Evolutionary conservation across 345 rosid genomes (phyloP).

Genomic region (Pseudoturritis turrita): DNA sequence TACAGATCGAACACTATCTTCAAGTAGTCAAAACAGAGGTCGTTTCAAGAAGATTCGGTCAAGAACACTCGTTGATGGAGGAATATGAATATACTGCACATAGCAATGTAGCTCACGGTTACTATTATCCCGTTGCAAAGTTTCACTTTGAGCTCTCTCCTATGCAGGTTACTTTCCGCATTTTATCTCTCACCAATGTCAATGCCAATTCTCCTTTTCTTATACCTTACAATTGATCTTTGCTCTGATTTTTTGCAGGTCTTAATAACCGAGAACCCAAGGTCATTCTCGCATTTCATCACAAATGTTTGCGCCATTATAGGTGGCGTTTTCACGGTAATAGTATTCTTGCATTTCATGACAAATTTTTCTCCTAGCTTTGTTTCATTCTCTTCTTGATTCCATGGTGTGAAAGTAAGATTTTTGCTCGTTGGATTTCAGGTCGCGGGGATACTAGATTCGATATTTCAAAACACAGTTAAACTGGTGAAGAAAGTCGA

Average conservation of each 20-base stretch:
- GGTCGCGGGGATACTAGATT: conserved; percentile 97
- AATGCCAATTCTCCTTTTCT: neutral
- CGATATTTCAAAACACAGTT: conserved; percentile 66
- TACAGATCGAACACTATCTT: conserved; percentile 94
- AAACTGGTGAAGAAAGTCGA: conserved; percentile 81
- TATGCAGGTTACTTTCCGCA: conserved; percentile 66
- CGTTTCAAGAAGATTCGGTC: conserved; percentile 37
- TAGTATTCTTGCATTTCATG: conserved; percentile 7
- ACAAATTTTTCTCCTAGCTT: neutral
- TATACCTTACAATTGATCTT: neutral
- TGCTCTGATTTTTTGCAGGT: conserved; percentile 47
- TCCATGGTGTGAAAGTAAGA: neutral
- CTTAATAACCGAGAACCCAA: conserved; percentile 60
- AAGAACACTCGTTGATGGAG: conserved; percentile 47
- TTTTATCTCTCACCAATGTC: neutral
- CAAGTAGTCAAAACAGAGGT: conserved; percentile 94
- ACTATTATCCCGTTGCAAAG: conserved; percentile 64
- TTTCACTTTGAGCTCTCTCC: conserved; percentile 96
- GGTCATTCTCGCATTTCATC: conserved; percentile 90
- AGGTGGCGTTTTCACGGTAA: conserved; percentile 95
- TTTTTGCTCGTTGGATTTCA: conserved; percentile 26
- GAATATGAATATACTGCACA: conserved; percentile 95
- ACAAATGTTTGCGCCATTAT: conserved; percentile 95
- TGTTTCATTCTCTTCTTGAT: neutral
- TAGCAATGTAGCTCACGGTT: conserved; percentile 67